phyloP scores from a whole-genome alignment of 257 asterid species.

The Verbena officinalis region DNA sequence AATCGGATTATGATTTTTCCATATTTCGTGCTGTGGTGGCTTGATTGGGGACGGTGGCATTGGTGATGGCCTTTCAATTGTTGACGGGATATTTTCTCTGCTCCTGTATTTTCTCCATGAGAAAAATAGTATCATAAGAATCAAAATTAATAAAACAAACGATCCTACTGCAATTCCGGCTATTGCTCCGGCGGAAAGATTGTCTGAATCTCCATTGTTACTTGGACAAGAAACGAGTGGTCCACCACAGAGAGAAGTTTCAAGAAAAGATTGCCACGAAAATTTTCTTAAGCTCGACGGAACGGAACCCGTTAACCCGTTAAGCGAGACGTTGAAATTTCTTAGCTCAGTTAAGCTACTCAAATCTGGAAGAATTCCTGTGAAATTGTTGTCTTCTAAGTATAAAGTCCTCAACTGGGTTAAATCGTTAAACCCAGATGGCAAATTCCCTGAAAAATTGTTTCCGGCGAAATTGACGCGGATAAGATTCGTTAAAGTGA shows the following conservation, averaged over 20 bases:
- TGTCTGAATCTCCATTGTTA: neutral
- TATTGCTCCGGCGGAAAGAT: slow-evolving; percentile 53
- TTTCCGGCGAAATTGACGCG: slow-evolving; percentile 48
- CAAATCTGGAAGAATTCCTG: slow-evolving; percentile 50
- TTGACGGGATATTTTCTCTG: slow-evolving; percentile 19
- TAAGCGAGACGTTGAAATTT: slow-evolving; percentile 59
- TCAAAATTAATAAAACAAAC: slow-evolving; percentile 25
- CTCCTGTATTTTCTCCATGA: slow-evolving; percentile 34
- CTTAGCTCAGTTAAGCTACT: slow-evolving; percentile 25
- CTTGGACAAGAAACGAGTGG: slow-evolving; percentile 46
- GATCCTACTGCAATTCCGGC: slow-evolving; percentile 67
- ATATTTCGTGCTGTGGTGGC: slow-evolving; percentile 14
- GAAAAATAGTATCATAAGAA: slow-evolving; percentile 28
- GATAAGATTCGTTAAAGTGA: slow-evolving; percentile 40
- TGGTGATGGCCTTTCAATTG: slow-evolving; percentile 21
- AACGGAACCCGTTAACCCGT: slow-evolving; percentile 45
- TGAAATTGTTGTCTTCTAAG: slow-evolving; percentile 57
- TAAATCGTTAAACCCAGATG: slow-evolving; percentile 36
- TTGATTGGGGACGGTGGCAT: slow-evolving; percentile 28
- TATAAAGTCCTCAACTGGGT: slow-evolving; percentile 38
- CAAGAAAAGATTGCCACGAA: slow-evolving; percentile 40
- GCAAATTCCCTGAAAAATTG: slow-evolving; percentile 44
- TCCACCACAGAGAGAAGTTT: slow-evolving; percentile 52
- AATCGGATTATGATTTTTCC: slow-evolving; percentile 20
- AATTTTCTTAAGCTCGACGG: slow-evolving; percentile 44